phyloP scores from a whole-genome alignment of 495 filamentous ascomycete species.

The Penicillium longicatenatum region DNA sequence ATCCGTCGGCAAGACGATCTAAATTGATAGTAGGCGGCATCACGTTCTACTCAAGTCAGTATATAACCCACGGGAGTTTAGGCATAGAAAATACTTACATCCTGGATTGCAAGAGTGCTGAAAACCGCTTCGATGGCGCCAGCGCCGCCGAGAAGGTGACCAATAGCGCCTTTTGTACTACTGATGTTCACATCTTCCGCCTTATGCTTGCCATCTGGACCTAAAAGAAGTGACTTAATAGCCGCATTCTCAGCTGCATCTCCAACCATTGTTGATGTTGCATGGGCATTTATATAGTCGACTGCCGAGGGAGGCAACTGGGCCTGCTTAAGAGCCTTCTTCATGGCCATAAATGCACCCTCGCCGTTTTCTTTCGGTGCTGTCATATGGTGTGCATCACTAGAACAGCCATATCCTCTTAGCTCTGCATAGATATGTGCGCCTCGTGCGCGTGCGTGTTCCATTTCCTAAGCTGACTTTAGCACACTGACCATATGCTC shows the following conservation, averaged over 20 bases:
- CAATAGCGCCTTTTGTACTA: constrained; percentile 91
- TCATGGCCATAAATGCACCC: constrained; percentile 85
- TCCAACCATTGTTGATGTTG: constrained; percentile 81
- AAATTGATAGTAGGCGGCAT: constrained; percentile 91
- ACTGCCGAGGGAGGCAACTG: constrained; percentile 65
- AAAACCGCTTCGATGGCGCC: constrained; percentile 89
- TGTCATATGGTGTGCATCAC: constrained; percentile 91
- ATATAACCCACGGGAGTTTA: constrained; percentile 20
- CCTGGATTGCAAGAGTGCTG: constrained; percentile 71
- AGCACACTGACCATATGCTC: neutral
- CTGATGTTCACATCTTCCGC: constrained; percentile 76
- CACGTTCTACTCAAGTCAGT: constrained; percentile 54
- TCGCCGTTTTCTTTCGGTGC: constrained; percentile 79
- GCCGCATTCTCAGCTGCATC: constrained; percentile 87
- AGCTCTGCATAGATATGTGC: constrained; percentile 89
- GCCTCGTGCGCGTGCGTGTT: constrained; percentile 78
- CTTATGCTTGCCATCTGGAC: constrained; percentile 62
- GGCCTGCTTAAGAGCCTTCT: constrained; percentile 74
- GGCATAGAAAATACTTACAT: constrained; percentile 57
- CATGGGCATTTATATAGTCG: constrained; percentile 95
- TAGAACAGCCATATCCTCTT: constrained; percentile 81
- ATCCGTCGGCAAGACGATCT: constrained; percentile 63
- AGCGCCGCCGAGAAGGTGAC: constrained; percentile 88
- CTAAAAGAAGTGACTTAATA: constrained; percentile 76
- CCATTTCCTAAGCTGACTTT: constrained; percentile 62